Evolutionary conservation across 768 basidiomycete species (phyloP).

Genomic region (Harrya chromipes): DNA sequence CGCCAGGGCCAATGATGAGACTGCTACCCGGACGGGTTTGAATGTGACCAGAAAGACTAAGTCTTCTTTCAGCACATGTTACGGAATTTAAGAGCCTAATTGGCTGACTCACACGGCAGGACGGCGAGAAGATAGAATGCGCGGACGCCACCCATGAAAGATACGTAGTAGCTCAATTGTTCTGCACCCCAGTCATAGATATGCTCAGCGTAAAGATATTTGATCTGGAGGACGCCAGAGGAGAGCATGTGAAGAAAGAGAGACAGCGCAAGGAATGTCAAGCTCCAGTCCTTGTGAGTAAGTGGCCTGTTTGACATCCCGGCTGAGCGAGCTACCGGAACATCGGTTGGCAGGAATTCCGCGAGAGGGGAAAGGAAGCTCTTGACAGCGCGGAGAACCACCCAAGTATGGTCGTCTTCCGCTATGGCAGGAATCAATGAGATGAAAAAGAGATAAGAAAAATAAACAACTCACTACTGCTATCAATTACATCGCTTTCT

Average conservation of each 20-base stretch:
- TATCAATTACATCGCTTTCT: conserved; percentile 6
- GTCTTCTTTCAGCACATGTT: conserved; percentile 26
- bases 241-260: conserved; percentile 65
- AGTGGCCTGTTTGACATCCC: conserved; percentile 63
- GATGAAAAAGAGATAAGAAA: background rate
- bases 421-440: background rate
- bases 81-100: conserved; percentile 25
- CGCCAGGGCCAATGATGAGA: conserved; percentile 4
- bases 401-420: conserved; percentile 7
- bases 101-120: conserved; percentile 55
- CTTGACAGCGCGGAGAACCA: conserved; percentile 29
- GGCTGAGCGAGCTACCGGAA: conserved; percentile 38
- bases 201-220: conserved; percentile 77
- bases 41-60: conserved; percentile 60
- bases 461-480: conserved; percentile 9
- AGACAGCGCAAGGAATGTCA: conserved; percentile 63
- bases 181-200: conserved; percentile 66
- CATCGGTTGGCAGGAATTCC: conserved; percentile 61
- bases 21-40: conserved; percentile 41
- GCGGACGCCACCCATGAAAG: conserved; percentile 60
- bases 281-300: conserved; percentile 63
- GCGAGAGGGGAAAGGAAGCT: conserved; percentile 62
- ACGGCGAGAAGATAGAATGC: conserved; percentile 65
- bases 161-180: conserved; percentile 74
- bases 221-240: conserved; percentile 68